phyloP scores from a whole-genome alignment of 129 eudicot species.

The Silybum marianum region DNA sequence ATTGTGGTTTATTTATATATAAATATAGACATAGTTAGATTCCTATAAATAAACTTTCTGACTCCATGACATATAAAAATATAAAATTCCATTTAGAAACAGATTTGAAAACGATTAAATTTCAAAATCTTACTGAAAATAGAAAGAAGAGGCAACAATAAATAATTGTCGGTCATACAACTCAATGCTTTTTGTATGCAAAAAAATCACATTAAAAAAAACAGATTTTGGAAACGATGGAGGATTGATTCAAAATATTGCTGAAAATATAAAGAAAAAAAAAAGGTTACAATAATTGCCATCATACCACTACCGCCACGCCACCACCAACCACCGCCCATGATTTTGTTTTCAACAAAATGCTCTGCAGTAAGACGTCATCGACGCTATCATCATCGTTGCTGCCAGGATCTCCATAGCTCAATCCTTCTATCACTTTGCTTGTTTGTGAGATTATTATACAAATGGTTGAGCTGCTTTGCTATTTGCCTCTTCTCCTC shows the following conservation, averaged over 20 bases:
- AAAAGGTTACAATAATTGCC: conserved; percentile 8
- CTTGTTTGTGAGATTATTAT: background rate
- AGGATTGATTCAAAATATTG: background rate
- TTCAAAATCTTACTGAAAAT: background rate
- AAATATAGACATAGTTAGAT: too few species aligned
- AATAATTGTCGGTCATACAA: background rate
- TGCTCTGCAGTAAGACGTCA: conserved; percentile 4
- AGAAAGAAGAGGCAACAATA: background rate
- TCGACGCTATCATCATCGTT: conserved; percentile 27
- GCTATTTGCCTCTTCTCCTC: background rate
- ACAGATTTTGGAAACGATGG: background rate
- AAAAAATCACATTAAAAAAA: too few species aligned
- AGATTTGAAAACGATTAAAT: background rate
- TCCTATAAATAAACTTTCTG: too few species aligned
- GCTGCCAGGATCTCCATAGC: conserved; percentile 23
- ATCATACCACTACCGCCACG: conserved; percentile 7
- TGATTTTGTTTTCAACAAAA: conserved; percentile 26
- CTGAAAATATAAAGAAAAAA: background rate
- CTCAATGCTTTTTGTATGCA: background rate
- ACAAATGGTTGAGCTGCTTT: conserved; percentile 1
- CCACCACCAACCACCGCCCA: conserved; percentile 35
- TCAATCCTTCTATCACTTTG: conserved; percentile 17
- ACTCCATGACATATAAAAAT: too few species aligned
- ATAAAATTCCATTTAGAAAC: background rate
- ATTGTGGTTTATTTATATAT: too few species aligned